phyloP scores from a whole-genome alignment of 305 asterid genomes.

The Vinca major region DNA sequence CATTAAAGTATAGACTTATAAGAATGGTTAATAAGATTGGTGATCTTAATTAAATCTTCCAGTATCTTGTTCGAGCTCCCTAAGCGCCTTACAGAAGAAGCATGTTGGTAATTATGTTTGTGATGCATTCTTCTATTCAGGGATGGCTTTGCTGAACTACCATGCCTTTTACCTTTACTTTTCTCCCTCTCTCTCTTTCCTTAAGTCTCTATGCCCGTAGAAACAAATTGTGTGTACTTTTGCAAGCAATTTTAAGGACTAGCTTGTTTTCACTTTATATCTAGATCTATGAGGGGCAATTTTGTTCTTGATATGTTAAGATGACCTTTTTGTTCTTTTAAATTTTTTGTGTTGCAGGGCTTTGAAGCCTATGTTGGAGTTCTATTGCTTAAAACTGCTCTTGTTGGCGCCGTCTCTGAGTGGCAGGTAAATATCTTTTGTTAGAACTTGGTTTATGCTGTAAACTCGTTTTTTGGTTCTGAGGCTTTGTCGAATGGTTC shows the following conservation, averaged over 20 bases:
- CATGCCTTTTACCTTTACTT: background rate
- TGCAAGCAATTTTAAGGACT: too few relatives aligned
- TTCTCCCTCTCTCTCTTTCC: background rate
- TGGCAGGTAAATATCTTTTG: constrained; percentile 65
- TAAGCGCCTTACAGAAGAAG: background rate
- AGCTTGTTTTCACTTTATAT: background rate
- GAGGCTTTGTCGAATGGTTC: too few relatives aligned
- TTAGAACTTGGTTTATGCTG: background rate
- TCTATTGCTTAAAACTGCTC: constrained; percentile 72
- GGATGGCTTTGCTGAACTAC: background rate
- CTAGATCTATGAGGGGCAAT: background rate
- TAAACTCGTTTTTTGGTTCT: too few relatives aligned
- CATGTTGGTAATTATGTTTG: background rate
- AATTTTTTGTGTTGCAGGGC: constrained; percentile 39
- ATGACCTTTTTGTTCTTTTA: background rate
- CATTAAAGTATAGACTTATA: too few relatives aligned
- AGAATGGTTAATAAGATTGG: background rate
- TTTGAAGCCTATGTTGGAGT: constrained; percentile 90
- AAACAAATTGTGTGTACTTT: background rate
- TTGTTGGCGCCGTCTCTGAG: constrained; percentile 57
- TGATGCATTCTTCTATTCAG: background rate
- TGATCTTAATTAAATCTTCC: background rate
- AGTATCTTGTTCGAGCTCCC: background rate
- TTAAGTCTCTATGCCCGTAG: background rate
- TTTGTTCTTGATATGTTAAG: background rate